Evolutionary conservation across 2,329 filamentous ascomycete genomes (phyloP).

Genomic region (Eutypella sp.): DNA sequence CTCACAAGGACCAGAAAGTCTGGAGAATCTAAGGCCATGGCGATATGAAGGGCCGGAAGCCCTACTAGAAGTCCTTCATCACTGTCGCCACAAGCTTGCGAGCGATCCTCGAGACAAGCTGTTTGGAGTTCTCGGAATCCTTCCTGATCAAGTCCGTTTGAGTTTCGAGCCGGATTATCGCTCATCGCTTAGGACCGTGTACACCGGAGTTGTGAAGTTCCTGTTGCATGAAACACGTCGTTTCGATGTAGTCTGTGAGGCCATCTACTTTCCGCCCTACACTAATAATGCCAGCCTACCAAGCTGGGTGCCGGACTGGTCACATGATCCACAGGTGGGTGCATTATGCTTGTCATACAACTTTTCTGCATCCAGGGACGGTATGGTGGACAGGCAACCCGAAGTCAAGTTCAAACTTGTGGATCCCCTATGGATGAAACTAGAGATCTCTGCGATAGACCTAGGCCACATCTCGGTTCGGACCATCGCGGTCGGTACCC

Average conservation of each 20-base stretch:
- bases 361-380: slow-evolving; percentile 18
- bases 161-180: slow-evolving; percentile 27
- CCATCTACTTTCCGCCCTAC: slow-evolving; percentile 27
- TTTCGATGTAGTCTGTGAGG: slow-evolving; percentile 30
- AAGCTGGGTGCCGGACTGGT: slow-evolving; percentile 33
- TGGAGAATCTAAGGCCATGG: slow-evolving; percentile 1
- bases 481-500: slow-evolving; percentile 25
- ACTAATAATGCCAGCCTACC: slow-evolving; percentile 22
- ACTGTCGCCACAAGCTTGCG: slow-evolving; percentile 21
- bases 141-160: slow-evolving; percentile 19
- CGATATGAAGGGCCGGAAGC: slow-evolving; percentile 1
- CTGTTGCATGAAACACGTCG: slow-evolving; percentile 19
- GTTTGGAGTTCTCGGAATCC: slow-evolving; percentile 29
- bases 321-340: slow-evolving; percentile 17
- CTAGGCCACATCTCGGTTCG: slow-evolving; percentile 19
- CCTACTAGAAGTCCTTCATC: slow-evolving; percentile 20
- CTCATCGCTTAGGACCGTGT: slow-evolving; percentile 27
- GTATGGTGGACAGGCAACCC: too few relatives aligned
- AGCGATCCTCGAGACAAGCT: slow-evolving; percentile 31
- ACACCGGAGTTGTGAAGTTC: slow-evolving; percentile 29
- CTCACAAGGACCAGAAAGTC: slow-evolving; percentile 13
- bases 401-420: slow-evolving; percentile 19
- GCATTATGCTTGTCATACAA: slow-evolving; percentile 9
- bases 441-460: slow-evolving; percentile 26
- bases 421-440: slow-evolving; percentile 19